Evolutionary conservation across 2,329 filamentous ascomycete species (phyloP).

Genomic region (Ceratocystis eucalypticola): DNA sequence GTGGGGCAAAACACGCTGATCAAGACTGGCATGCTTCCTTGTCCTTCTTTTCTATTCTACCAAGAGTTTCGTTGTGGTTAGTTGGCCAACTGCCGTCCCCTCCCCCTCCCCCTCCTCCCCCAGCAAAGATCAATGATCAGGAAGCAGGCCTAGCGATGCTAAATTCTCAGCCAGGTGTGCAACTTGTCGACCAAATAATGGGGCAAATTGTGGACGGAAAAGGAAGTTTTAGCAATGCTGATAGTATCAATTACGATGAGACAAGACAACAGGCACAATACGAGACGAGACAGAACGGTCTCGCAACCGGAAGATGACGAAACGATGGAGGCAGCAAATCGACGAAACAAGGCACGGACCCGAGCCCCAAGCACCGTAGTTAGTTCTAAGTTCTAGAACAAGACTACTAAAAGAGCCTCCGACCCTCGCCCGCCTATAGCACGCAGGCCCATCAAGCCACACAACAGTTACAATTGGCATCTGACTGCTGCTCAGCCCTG

Average conservation of each 20-base stretch:
- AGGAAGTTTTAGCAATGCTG: background rate
- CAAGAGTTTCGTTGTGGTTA: background rate
- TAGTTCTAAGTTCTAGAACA: background rate
- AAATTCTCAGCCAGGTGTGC: too few species aligned
- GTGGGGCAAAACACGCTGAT: slow-evolving; percentile 1
- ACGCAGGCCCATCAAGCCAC: too few species aligned
- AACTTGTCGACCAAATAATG: background rate
- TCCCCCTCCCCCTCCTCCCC: too few species aligned
- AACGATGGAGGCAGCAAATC: background rate
- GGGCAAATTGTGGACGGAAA: background rate
- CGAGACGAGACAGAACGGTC: slow-evolving; percentile 5
- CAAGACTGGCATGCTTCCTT: background rate
- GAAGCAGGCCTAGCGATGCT: too few species aligned
- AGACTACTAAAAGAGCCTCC: background rate
- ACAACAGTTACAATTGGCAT: too few species aligned
- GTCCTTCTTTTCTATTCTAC: slow-evolving; percentile 8
- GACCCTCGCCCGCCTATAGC: too few species aligned
- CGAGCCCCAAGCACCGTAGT: background rate
- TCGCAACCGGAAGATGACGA: background rate
- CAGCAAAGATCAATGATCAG: too few species aligned
- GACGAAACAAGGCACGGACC: background rate
- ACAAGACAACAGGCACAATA: slow-evolving; percentile 13
- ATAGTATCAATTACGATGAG: background rate
- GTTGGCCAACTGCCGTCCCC: background rate
- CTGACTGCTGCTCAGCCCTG: too few species aligned